phyloP scores from a whole-genome alignment of 768 basidiomycete species.

The Lactifluus piperatus region DNA sequence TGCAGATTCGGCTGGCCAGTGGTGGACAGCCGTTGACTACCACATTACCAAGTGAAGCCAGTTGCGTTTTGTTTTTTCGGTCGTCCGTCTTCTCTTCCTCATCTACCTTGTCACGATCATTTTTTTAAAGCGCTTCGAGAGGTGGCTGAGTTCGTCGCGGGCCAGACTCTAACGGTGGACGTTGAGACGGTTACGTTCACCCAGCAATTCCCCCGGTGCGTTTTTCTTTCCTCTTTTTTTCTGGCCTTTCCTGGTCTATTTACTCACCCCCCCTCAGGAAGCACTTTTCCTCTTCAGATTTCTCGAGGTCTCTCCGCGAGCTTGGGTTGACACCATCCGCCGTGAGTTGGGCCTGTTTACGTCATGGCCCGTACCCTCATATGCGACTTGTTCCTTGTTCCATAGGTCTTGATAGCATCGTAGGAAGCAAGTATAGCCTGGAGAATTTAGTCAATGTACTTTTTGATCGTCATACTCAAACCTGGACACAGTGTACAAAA shows the following conservation, averaged over 20 bases:
- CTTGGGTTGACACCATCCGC: conserved; percentile 89
- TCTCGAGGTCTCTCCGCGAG: conserved; percentile 71
- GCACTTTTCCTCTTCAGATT: conserved; percentile 63
- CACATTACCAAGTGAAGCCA: conserved; percentile 68
- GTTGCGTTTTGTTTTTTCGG: conserved; percentile 36
- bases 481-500: conserved; percentile 2
- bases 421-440: not conserved
- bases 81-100: not conserved
- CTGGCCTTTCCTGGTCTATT: not conserved
- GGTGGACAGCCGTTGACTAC: conserved; percentile 78
- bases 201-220: conserved; percentile 79
- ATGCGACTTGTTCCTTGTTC: not conserved
- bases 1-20: conserved; percentile 81
- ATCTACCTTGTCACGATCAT: not conserved
- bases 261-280: conserved; percentile 36
- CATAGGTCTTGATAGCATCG: conserved; percentile 19
- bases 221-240: not conserved
- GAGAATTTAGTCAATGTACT: conserved; percentile 1
- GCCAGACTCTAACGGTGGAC: conserved; percentile 57
- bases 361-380: not conserved
- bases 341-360: conserved; percentile 34
- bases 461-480: not conserved
- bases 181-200: conserved; percentile 74
- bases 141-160: conserved; percentile 83
- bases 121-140: conserved; percentile 76